Evolutionary conservation across 768 basidiomycete genomes (phyloP).

Genomic region (Russula lepida): DNA sequence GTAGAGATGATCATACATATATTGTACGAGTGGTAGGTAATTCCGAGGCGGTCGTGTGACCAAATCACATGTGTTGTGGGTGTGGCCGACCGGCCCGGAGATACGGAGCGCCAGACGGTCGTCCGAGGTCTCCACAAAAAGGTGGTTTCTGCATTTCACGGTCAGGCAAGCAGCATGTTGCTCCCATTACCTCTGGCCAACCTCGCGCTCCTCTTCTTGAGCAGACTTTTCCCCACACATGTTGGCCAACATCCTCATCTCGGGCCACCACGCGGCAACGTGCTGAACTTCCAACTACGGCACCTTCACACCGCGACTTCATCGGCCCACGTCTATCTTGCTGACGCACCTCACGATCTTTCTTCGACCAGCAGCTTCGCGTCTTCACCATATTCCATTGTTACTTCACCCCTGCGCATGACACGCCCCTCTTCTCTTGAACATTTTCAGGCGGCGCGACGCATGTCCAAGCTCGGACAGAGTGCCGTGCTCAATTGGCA

Average conservation of each 20-base stretch:
- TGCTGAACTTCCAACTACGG: conserved; percentile 52
- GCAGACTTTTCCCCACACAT: background rate
- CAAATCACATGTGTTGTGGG: background rate
- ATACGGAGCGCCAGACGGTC: background rate
- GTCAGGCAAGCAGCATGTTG: conserved; percentile 1
- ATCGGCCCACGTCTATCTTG: conserved; percentile 49
- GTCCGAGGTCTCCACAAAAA: background rate
- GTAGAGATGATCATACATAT: too few species aligned
- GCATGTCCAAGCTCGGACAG: conserved; percentile 29
- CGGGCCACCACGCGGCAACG: background rate
- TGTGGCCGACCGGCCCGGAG: background rate
- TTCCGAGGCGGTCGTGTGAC: too few species aligned
- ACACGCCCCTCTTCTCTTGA: conserved; percentile 1
- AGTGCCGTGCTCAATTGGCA: conserved; percentile 56
- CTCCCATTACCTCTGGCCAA: conserved; percentile 8
- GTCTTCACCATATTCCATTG: conserved; percentile 23
- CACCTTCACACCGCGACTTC: conserved; percentile 54
- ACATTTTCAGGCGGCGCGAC: conserved; percentile 1
- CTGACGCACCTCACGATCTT: conserved; percentile 34
- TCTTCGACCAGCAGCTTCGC: conserved; percentile 24
- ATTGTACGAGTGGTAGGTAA: too few species aligned
- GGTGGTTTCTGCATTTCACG: background rate
- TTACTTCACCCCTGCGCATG: background rate
- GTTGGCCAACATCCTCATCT: conserved; percentile 4
- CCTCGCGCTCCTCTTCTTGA: conserved; percentile 11